Evolutionary conservation across 108 stramenopile genomes (phyloP), one percentile per base, ranked within the genome.

Genomic region (Nannochloropsis gaditana): DNA sequence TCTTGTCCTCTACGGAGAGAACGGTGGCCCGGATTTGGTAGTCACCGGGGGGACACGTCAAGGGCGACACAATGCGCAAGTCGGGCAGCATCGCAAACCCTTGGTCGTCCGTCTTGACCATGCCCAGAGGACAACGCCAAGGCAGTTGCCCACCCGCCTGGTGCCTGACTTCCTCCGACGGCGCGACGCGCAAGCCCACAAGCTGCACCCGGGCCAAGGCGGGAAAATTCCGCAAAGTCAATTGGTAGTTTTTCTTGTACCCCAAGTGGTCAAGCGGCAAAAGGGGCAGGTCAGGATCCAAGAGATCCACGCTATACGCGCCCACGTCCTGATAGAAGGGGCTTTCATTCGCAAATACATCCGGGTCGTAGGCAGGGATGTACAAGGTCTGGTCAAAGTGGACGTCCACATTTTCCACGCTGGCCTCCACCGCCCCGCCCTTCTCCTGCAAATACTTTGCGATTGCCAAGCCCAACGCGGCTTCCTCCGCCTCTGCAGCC

Each of bases 151-250:
- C 59, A 8, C 15, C 3, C 19, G 19, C 59, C n/a, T n/a, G 19
- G 15, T 15, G 19, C 59, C n/a, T n/a, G 19, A n/a, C 59, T 73
- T 73, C 59, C 59, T 73, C 59, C 59, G 15, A 15, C 4, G 15
- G 5, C 59, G 59, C 59, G 5, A 73, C 59, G 59, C 59, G 59
- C 59, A 73, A 73, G 19, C 19, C 59, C 59, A 73, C 59, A 3
- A 73, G 19, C n/a, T 73, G 59, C 8, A 73, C 59, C 6, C 59
- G 59, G 59, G 8, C 59, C 15, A n/a, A 15, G 59, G 59, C 59
- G 19, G 59, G 59, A n/a, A 73, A 73, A 73, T 73, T 73, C 59
- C 59, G 59, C 59, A 73, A 73, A 15, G 59, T 73, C 59, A 73
- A 73, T 1, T 73, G 59, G 8, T 73, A 73, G 59, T 73, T n/a